These are phyloP conservation scores for Cladosporium sp. DNA, from an alignment of 2,329 filamentous ascomycete genomes.

Conservation along the genomic window DNA sequence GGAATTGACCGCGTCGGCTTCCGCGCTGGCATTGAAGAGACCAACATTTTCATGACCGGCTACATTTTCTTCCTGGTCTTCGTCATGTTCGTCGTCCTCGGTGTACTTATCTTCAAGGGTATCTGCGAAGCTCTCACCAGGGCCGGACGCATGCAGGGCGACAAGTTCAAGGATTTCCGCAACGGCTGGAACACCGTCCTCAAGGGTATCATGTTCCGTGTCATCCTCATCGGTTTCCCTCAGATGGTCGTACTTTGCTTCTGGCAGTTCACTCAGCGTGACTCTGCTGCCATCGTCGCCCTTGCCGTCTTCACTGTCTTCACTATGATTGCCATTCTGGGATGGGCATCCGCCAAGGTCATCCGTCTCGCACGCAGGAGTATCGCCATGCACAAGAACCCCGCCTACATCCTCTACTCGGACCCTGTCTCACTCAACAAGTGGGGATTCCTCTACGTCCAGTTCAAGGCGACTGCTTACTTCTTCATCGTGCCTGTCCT, in stretches of 20 bases:
- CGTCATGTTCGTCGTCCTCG: conserved; percentile 67
- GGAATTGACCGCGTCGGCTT: conserved; percentile 91
- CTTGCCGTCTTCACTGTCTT: conserved; percentile 86
- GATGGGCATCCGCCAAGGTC: conserved; percentile 86
- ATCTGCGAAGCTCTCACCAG: conserved; percentile 72
- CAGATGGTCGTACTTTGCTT: conserved; percentile 86
- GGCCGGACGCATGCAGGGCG: conserved; percentile 71
- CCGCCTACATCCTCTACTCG: conserved; percentile 94
- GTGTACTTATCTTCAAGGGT: conserved; percentile 75
- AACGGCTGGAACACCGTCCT: conserved; percentile 90
- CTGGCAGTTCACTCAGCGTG: conserved; percentile 85
- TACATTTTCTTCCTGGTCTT: conserved; percentile 86
- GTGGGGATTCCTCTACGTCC: conserved; percentile 97
- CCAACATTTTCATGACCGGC: conserved; percentile 91
- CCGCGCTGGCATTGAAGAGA: conserved; percentile 75
- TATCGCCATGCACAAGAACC: conserved; percentile 88
- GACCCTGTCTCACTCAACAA: conserved; percentile 91
- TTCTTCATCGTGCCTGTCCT: conserved; percentile 86
- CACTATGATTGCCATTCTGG: conserved; percentile 71
- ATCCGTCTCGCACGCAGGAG: conserved; percentile 85
- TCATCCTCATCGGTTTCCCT: conserved; percentile 85
- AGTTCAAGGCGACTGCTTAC: conserved; percentile 92
- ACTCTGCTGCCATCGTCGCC: conserved; percentile 82
- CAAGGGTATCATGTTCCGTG: conserved; percentile 89
- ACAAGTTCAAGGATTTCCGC: conserved; percentile 90